phyloP scores from a whole-genome alignment of 768 basidiomycete species.

The Pisolithus marmoratus region DNA sequence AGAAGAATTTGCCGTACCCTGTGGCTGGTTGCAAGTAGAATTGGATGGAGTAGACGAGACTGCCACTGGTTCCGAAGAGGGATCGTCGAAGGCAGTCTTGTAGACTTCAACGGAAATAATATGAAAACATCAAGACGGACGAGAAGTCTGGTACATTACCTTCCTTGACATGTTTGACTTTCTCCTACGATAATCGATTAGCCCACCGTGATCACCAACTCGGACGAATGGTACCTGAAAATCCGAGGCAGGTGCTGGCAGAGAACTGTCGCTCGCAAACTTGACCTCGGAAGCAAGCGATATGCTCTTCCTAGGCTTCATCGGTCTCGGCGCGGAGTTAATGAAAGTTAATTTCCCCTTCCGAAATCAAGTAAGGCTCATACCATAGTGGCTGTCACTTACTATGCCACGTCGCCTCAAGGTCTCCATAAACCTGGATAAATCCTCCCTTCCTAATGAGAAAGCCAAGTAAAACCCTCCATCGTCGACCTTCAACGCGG shows the following conservation, averaged over 20 bases:
- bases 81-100: constrained; percentile 20
- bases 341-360: constrained; percentile 28
- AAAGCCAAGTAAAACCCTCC: constrained; percentile 32
- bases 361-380: background rate
- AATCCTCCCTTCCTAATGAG: constrained; percentile 27
- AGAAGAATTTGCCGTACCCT: background rate
- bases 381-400: constrained; percentile 8
- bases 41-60: background rate
- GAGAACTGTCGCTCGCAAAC: constrained; percentile 17
- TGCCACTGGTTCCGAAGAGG: background rate
- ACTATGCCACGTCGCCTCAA: constrained; percentile 46
- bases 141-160: constrained; percentile 9
- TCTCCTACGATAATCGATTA: constrained; percentile 11
- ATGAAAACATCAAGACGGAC: background rate
- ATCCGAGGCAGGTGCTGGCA: constrained; percentile 16
- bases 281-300: constrained; percentile 24
- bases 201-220: background rate
- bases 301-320: constrained; percentile 14
- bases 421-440: constrained; percentile 36
- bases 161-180: constrained; percentile 25
- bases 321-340: constrained; percentile 10
- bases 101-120: constrained; percentile 17
- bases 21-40: background rate
- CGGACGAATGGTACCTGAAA: constrained; percentile 17
- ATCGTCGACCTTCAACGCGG: constrained; percentile 15